Evolutionary conservation across 306 rosid species (phyloP).

Genomic region (Ammopiptanthus mongolicus): DNA sequence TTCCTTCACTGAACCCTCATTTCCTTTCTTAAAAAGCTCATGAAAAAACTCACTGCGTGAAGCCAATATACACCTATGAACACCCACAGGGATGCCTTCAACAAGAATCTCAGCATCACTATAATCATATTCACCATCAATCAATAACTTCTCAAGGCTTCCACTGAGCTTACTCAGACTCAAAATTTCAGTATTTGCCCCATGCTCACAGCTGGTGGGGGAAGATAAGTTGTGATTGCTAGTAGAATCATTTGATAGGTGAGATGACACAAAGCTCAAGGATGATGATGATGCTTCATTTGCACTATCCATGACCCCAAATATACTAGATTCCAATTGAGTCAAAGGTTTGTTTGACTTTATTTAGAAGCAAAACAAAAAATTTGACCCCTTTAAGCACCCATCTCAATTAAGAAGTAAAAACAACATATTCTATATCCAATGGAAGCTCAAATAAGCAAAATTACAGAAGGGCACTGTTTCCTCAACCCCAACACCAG

Average conservation of each 20-base stretch:
- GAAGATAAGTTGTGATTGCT: conserved; percentile 40
- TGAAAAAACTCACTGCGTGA: conserved; percentile 74
- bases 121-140: conserved; percentile 58
- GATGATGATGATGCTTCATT: conserved; percentile 73
- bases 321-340: conserved; percentile 13
- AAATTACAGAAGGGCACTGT: not conserved
- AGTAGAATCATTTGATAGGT: conserved; percentile 66
- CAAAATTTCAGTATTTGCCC: conserved; percentile 44
- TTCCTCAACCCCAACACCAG: conserved; percentile 7
- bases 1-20: conserved; percentile 36
- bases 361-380: conserved; percentile 10
- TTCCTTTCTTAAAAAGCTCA: conserved; percentile 61
- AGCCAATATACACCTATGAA: conserved; percentile 77
- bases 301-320: conserved; percentile 49
- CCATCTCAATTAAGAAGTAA: not conserved
- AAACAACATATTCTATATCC: not conserved
- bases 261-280: conserved; percentile 75
- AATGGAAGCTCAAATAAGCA: conserved; percentile 19
- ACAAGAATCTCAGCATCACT: conserved; percentile 75
- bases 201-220: conserved; percentile 38
- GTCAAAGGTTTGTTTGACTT: conserved; percentile 11
- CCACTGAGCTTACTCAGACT: conserved; percentile 68
- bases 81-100: conserved; percentile 55
- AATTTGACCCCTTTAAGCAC: not conserved
- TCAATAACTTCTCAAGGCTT: conserved; percentile 70